These are phyloP conservation scores for Pichia sp. DNA, from an alignment of 1,139 yeast genomes.

Conservation along the genomic window DNA sequence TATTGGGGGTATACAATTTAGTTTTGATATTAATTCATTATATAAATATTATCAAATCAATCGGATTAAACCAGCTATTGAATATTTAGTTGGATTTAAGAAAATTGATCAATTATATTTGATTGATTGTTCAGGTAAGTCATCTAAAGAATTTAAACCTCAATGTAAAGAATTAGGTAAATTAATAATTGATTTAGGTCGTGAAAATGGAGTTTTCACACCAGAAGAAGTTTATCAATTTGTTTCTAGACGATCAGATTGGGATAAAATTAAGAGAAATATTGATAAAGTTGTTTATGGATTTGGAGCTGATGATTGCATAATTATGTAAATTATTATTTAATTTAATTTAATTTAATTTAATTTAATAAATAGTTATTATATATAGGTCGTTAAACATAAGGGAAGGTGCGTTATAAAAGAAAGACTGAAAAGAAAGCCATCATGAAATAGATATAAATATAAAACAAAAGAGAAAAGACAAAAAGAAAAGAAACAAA, in stretches of 20 bases:
- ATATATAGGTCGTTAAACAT: neutral
- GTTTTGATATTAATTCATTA: conserved; percentile 68
- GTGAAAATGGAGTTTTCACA: conserved; percentile 83
- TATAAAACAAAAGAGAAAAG: no score
- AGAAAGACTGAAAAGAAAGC: no score
- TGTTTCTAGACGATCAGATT: conserved; percentile 82
- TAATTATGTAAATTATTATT: conserved; percentile 28
- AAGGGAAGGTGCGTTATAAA: no score
- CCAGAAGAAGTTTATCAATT: conserved; percentile 93
- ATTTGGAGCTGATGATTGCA: conserved; percentile 64
- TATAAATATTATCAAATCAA: conserved; percentile 61
- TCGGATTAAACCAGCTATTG: conserved; percentile 63
- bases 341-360: no score
- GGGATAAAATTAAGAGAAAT: conserved; percentile 67
- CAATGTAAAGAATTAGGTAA: conserved; percentile 82
- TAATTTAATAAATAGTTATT: no score
- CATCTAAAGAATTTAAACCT: conserved; percentile 37
- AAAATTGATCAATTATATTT: conserved; percentile 79
- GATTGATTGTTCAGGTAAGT: conserved; percentile 39
- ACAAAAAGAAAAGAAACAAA: neutral
- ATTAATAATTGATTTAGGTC: conserved; percentile 73
- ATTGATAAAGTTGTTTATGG: conserved; percentile 98
- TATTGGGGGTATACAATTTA: conserved; percentile 75
- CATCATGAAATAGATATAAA: no score
- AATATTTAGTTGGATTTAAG: conserved; percentile 75